Base-by-base conservation (phyloP, 768 basidiomycete genomes). In the Candolleomyces aberdarensis region DNA sequence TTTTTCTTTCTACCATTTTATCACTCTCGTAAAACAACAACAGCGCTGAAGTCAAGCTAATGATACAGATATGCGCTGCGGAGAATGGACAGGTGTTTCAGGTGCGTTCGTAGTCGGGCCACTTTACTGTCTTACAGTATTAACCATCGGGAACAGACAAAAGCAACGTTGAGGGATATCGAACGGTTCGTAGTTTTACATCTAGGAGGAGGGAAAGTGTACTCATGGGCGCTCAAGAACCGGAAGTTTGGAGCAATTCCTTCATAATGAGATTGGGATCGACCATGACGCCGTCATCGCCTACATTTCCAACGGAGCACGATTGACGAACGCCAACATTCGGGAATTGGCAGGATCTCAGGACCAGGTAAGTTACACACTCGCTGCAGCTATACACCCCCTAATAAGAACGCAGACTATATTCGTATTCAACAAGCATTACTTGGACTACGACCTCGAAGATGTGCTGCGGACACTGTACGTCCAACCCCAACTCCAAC, bases 391-490 rank as follows among this genome's bases (percentile, higher is more conserved):
- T 32, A 8, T 32, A 8, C 43, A 61, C n/a, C 22, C 57, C 56
- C 58, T n/a, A 60, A 32, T 29, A 9, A 26, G 22, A 32, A 39
- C 50, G 58, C 57, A 77, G 92, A 80, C 85, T 7, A 88, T 94
- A 62, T 94, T 84, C 67, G 89, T 94, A 5, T 94, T 91, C 75
- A 94, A 93, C 74, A 92, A 91, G 67, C 78, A 83, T 67, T 90
- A 89, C 66, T 80, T 94, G 41, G 90, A 91, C 63, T 77, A 85
- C 48, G 85, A 88, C 54, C 58, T 89, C 31, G 83, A 87, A 1
- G 82, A 88, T 47, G 86, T 91, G 26, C 71, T 92, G 15, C 78
- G 72, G n/a, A 80, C 84, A 46, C 80, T 94, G n/a, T 79, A 74
- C 15, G 76, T 85, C 17, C 81, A 86, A 48, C 78, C 89, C 2